Conservation (phyloP, 768 basidiomycete genomes). For the Mycena pura region DNA sequence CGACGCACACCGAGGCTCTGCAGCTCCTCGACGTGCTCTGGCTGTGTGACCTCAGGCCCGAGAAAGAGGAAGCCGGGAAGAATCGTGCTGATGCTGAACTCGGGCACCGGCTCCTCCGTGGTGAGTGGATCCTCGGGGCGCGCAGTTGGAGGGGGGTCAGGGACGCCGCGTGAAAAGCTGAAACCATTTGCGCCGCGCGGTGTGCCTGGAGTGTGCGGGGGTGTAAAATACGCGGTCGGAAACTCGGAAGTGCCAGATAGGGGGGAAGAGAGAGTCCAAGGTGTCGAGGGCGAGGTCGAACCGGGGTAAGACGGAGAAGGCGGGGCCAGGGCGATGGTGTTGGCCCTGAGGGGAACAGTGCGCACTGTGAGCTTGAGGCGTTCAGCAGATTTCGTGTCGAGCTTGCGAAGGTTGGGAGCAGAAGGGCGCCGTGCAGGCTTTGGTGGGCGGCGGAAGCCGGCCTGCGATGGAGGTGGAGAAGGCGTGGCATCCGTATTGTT, state of each 20-base stretch:
- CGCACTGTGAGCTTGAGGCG: conserved; percentile 61
- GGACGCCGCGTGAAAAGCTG: conserved; percentile 13
- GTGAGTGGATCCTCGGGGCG: conserved; percentile 60
- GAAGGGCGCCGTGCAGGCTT: conserved; percentile 66
- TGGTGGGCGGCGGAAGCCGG: conserved; percentile 57
- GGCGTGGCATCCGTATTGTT: conserved; percentile 54
- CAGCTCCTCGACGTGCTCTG: conserved; percentile 79
- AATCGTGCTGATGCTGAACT: conserved; percentile 88
- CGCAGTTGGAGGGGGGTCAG: conserved; percentile 22
- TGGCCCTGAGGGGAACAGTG: conserved; percentile 62
- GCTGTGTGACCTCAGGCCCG: conserved; percentile 82
- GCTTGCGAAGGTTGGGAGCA: conserved; percentile 63
- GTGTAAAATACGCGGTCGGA: conserved; percentile 58
- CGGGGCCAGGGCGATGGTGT: conserved; percentile 35
- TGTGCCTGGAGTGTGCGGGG: conserved; percentile 60
- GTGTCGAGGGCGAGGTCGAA: conserved; percentile 62
- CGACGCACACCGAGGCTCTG: conserved; percentile 79
- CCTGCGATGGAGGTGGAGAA: conserved; percentile 72
- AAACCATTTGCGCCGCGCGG: conserved; percentile 67
- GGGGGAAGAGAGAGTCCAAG: conserved; percentile 47
- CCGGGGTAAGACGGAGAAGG: conserved; percentile 54
- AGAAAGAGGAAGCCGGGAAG: conserved; percentile 90
- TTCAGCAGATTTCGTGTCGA: conserved; percentile 54
- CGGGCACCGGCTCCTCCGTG: conserved; percentile 64
- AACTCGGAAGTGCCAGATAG: conserved; percentile 42